Base-by-base conservation (phyloP, 2,329 filamentous ascomycete genomes). In the Fusarium odoratissimum region DNA sequence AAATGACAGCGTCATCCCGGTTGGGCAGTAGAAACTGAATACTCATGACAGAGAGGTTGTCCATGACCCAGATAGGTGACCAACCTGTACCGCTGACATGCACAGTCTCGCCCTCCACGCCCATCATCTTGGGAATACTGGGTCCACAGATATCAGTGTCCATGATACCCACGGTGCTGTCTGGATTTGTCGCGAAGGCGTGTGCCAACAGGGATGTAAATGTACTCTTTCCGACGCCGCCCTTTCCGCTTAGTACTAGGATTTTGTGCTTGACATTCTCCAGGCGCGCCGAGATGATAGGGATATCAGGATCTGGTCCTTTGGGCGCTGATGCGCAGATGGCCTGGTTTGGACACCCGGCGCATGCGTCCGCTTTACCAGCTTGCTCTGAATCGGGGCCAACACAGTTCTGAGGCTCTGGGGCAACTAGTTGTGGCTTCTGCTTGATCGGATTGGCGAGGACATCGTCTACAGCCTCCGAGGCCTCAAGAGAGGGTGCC, bases 71-170 rank as follows among this genome's bases (percentile, higher is more conserved):
- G 19, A 98, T 95, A 0, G 96, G 96, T 79, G 92, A 94, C 96
- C 95, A 98, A 5, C 96, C 96, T 2, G 92, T 90, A 59, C 90
- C 92, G 79, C 92, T 96, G 59, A 97, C 91, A 81, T 99, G 96
- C 58, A 99, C 96, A 2, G 93, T 97, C 84, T 99, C 95, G 31
- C 90, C 86, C 82, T 98, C 95, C 2, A 98, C 95, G 38, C 96
- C 96, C 91, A 99, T 95, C 95, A 99, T 98, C 85, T 98, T 98
- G 25, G 96, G 96, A 77, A 99, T 98, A 72, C 91, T 94, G 1
- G 96, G 96, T 0, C 96, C 96, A 83, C 95, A 98, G 71, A 99
- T 97, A 82, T 99, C 96, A 11, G 96, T 97, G 83, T 99, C 96
- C 94, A 98, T 98, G 76, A 99, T 92, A 25, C 95, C 96, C 33